Evolutionary conservation across 2,329 filamentous ascomycete genomes (phyloP).

Genomic region (Fusarium foetens): DNA sequence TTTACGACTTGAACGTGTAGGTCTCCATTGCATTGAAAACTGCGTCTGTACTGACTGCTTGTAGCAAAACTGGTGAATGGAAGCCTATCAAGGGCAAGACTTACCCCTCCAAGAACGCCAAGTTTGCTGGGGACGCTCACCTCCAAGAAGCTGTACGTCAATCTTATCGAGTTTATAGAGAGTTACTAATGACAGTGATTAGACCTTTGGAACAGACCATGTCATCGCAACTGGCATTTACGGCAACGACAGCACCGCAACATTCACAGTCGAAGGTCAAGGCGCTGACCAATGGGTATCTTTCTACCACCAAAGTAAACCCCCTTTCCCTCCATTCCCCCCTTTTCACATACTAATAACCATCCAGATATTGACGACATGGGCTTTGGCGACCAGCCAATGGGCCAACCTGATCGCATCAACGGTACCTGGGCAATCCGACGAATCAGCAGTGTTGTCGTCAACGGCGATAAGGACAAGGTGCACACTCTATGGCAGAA

Average conservation of each 20-base stretch:
- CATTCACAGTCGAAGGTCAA: constrained; percentile 58
- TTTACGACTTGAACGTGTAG: constrained; percentile 63
- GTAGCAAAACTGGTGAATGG: constrained; percentile 58
- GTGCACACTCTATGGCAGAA: constrained; percentile 63
- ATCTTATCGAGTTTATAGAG: no score
- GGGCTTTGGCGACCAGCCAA: constrained; percentile 67
- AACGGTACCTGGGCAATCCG: constrained; percentile 68
- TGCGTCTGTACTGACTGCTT: background rate
- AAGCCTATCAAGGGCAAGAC: constrained; percentile 58
- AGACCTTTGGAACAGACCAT: constrained; percentile 57
- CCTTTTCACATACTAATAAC: rapidly evolving
- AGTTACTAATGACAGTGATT: background rate
- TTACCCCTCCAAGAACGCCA: constrained; percentile 58
- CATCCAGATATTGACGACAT: constrained; percentile 64
- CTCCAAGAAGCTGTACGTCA: constrained; percentile 58
- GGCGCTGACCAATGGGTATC: constrained; percentile 64
- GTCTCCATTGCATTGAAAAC: rapidly evolving
- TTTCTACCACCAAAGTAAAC: constrained; percentile 62
- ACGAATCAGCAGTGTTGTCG: constrained; percentile 68
- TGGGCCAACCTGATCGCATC: constrained; percentile 68
- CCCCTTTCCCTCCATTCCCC: rapidly evolving
- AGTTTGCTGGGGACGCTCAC: constrained; percentile 55
- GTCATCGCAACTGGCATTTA: constrained; percentile 62
- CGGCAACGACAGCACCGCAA: constrained; percentile 63
- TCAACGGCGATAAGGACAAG: constrained; percentile 58